Base-by-base conservation (phyloP, 2,329 filamentous ascomycete species). In the Keithomyces neogunnii region DNA sequence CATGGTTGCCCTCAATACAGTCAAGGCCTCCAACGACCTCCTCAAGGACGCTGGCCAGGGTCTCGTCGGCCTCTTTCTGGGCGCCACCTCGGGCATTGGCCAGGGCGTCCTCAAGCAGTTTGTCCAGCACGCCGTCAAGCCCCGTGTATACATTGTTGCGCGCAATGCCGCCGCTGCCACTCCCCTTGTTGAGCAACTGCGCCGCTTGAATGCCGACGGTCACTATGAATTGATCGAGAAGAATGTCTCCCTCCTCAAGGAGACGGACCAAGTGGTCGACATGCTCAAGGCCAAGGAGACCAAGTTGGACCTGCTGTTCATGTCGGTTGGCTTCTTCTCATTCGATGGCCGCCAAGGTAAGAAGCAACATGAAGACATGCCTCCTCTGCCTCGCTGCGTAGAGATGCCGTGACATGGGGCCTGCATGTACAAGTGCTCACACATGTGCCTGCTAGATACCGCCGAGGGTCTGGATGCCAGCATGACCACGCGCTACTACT, bases 401-500 rank as follows among this genome's bases (percentile, higher is more conserved):
- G 19, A 19, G 19, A 19, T 19, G 19, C 19, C 19, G 19, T 19
- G 19, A 19, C 19, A 19, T 19, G 19, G 19, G 19, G 19, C 19
- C 19, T 19, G 19, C 19, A 19, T 19, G 19, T 19, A 19, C 19
- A 19, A 19, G 19, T 19, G 19, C 19, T 19, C 19, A 19, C 19
- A 19, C 19, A 19, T 19, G 19, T 19, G 19, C 19, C 19, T 19
- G 19, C 19, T 8, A 45, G 79, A 81, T 51, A 81, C 78, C 0
- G 48, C 64, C 0, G 81, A 85, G 62, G 77, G 75, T 8, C 67
- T 85, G 5, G 71, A 79, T 53, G 69, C 70, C 40, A 68, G 72
- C 32, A 68, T 73, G 45, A 67, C 74, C 4, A 69, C 83, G 29
- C 70, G 70, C 36, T 81, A 75, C 65, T 82, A 84, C 63, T 68